Percentiles rank a stretch among this genome's conserved stretches.
phyloP scores from a whole-genome alignment of 331 rosid genomes.

The Quercus lobata region DNA sequence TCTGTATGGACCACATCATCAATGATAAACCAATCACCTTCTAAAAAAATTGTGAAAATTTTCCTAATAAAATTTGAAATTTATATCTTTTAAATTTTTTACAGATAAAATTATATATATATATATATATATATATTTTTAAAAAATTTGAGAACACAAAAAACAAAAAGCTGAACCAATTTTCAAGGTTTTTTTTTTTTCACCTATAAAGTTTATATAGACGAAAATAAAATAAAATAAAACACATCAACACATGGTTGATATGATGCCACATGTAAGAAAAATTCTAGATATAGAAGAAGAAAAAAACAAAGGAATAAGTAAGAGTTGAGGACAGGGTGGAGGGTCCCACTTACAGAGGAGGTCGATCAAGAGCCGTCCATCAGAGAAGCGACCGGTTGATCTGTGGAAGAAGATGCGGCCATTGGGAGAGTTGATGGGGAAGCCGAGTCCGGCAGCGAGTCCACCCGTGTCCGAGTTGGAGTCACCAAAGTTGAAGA shows the following conservation, averaged over 20 bases:
- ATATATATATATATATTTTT: too few species aligned
- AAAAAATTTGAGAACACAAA: too few species aligned
- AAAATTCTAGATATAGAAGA: neutral
- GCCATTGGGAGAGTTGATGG: conserved; percentile 66
- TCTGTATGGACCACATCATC: too few species aligned
- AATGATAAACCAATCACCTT: too few species aligned
- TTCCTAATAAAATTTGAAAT: too few species aligned
- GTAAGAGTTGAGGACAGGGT: neutral
- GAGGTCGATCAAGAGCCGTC: conserved; percentile 67
- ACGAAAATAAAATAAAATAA: too few species aligned
- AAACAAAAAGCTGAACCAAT: too few species aligned
- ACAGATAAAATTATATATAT: too few species aligned
- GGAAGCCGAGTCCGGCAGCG: conserved; percentile 78
- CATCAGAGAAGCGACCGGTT: conserved; percentile 81
- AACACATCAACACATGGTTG: neutral
- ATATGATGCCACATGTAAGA: neutral
- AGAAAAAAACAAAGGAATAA: neutral
- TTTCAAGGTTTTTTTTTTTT: too few species aligned
- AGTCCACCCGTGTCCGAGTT: conserved; percentile 97
- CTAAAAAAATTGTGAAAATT: too few species aligned
- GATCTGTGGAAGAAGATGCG: conserved; percentile 73
- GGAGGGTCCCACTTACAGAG: conserved; percentile 45
- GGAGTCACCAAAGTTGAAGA: conserved; percentile 84
- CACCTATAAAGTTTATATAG: too few species aligned
- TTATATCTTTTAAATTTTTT: too few species aligned